phyloP scores from a whole-genome alignment of 140 eudicot genomes.

The Erigeron philadelphicus region DNA sequence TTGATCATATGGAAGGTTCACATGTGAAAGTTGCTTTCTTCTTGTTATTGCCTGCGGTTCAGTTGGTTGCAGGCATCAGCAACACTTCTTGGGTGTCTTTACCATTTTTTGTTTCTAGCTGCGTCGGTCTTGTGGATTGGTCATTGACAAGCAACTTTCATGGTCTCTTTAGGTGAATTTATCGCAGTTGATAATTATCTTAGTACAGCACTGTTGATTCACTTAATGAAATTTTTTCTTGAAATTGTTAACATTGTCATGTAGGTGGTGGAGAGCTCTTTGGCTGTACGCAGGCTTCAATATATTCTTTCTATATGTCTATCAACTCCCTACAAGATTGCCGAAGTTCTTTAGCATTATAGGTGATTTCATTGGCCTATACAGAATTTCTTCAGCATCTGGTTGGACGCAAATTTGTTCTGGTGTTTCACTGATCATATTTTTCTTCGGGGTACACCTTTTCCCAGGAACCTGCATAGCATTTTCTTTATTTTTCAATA shows the following conservation, averaged over 20 bases:
- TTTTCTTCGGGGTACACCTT: conserved; percentile 65
- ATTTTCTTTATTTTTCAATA: conserved; percentile 10
- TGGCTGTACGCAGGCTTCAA: conserved; percentile 80
- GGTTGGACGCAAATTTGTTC: conserved; percentile 70
- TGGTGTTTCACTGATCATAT: conserved; percentile 64
- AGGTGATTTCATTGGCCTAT: conserved; percentile 69
- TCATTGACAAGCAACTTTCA: conserved; percentile 92
- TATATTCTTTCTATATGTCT: conserved; percentile 57
- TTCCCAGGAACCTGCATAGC: conserved; percentile 13
- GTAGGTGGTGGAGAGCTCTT: conserved; percentile 96
- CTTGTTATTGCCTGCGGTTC: conserved; percentile 82
- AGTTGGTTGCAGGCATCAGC: conserved; percentile 85
- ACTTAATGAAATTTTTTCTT: conserved; percentile 21
- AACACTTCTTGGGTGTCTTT: conserved; percentile 92
- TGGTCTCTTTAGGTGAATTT: conserved; percentile 84
- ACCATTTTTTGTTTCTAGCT: conserved; percentile 91
- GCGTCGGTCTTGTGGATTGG: conserved; percentile 94
- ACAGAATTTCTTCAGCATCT: conserved; percentile 55
- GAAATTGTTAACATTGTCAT: conserved; percentile 29
- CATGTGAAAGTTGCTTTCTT: conserved; percentile 77
- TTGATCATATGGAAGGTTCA: conserved; percentile 50
- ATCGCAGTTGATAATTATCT: conserved; percentile 15
- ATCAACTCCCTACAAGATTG: conserved; percentile 70
- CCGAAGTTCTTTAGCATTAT: conserved; percentile 38
- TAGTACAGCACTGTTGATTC: conserved; percentile 5